Evolutionary conservation across 257 asterid genomes (phyloP).

Genomic region (Fraxinus pennsylvanica): DNA sequence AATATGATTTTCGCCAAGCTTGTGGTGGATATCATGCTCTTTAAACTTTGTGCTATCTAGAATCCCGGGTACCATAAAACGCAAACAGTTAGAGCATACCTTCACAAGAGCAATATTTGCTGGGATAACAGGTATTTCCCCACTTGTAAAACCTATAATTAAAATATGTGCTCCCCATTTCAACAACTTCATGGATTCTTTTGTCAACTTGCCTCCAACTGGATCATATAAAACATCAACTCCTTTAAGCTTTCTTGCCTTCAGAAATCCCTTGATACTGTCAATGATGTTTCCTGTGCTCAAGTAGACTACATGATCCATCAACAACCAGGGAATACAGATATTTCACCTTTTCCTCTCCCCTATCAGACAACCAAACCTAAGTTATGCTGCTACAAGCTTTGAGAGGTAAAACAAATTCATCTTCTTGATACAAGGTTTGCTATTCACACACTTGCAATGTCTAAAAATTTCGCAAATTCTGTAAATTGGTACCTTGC

Average conservation of each 20-base stretch:
- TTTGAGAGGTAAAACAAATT: conserved; percentile 2
- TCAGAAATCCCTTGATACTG: conserved; percentile 75
- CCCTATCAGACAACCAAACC: conserved; percentile 48
- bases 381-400: conserved; percentile 15
- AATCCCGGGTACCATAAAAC: neutral
- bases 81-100: conserved; percentile 46
- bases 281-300: conserved; percentile 67
- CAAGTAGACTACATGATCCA: conserved; percentile 84
- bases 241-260: conserved; percentile 75
- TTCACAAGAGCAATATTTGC: conserved; percentile 90
- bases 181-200: conserved; percentile 72
- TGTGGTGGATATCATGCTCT: conserved; percentile 16
- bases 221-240: conserved; percentile 96
- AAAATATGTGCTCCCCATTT: conserved; percentile 96
- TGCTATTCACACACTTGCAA: conserved; percentile 11
- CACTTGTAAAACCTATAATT: conserved; percentile 95
- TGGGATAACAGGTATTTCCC: conserved; percentile 83
- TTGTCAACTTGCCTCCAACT: conserved; percentile 89
- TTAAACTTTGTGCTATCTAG: conserved; percentile 2
- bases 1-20: neutral
- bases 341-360: conserved; percentile 72
- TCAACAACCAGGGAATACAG: conserved; percentile 74
- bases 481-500: conserved; percentile 60
- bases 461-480: neutral
- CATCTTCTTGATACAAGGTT: neutral